phyloP scores from a whole-genome alignment of 768 basidiomycete species.

The Hydnomerulius pinastri region DNA sequence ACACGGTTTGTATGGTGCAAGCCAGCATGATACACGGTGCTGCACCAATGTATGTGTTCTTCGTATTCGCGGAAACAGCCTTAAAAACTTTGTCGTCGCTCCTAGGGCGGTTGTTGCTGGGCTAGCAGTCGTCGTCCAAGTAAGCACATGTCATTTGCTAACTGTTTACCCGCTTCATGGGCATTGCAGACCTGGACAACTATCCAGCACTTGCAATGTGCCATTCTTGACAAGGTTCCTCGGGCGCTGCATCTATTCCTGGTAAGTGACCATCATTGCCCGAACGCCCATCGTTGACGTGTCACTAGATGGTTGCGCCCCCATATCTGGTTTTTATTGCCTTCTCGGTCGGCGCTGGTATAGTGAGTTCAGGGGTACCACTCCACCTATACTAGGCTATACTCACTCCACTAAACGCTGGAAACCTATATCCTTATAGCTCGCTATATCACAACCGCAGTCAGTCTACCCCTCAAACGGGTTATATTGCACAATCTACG shows the following conservation, averaged over 20 bases:
- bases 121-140: conserved; percentile 44
- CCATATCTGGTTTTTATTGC: conserved; percentile 45
- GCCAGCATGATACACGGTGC: conserved; percentile 54
- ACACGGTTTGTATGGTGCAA: conserved; percentile 48
- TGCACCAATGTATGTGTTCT: conserved; percentile 49
- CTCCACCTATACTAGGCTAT: conserved; percentile 12
- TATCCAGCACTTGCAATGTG: conserved; percentile 26
- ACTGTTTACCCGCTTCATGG: conserved; percentile 5
- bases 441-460: conserved; percentile 15
- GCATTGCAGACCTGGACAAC: conserved; percentile 38
- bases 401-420: too few relatives aligned
- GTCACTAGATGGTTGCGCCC: conserved; percentile 34
- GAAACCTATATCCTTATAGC: conserved; percentile 17
- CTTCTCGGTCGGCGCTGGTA: conserved; percentile 40
- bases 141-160: conserved; percentile 15
- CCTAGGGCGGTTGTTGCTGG: conserved; percentile 44
- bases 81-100: conserved; percentile 4
- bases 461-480: conserved; percentile 38
- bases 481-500: conserved; percentile 49
- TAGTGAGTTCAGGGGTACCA: conserved; percentile 35
- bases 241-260: conserved; percentile 25
- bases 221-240: conserved; percentile 21
- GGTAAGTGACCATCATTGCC: conserved; percentile 16
- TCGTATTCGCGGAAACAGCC: neutral
- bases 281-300: conserved; percentile 9